Evolutionary conservation across 805 yeast species (phyloP).

Genomic region (Cyberlindnera mississippiensis): DNA sequence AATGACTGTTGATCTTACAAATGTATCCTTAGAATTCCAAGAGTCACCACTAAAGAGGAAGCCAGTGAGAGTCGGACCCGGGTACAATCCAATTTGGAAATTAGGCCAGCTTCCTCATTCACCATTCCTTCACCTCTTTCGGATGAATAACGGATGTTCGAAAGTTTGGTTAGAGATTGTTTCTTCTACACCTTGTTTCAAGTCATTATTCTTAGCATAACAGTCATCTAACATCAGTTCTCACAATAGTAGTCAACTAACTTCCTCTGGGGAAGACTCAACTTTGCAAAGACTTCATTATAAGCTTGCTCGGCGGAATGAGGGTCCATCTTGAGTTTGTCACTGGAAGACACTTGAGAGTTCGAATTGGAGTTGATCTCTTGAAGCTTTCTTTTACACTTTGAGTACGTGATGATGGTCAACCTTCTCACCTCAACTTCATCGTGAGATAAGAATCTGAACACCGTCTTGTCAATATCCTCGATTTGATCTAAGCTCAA

Average conservation of each 20-base stretch:
- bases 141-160: too few relatives aligned
- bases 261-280: conserved; percentile 41
- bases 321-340: conserved; percentile 26
- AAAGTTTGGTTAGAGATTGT: too few relatives aligned
- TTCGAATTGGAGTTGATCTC: conserved; percentile 16
- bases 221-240: too few relatives aligned
- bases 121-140: too few relatives aligned
- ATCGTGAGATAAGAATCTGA: conserved; percentile 16
- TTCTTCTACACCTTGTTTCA: background rate
- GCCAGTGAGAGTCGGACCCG: too few relatives aligned
- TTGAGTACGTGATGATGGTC: conserved; percentile 25
- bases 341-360: conserved; percentile 18
- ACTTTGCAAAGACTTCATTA: conserved; percentile 33
- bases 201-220: too few relatives aligned
- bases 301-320: conserved; percentile 25
- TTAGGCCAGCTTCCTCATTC: conserved; percentile 22
- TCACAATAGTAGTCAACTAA: conserved; percentile 43
- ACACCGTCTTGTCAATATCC: conserved; percentile 21
- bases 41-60: too few relatives aligned
- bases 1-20: too few relatives aligned
- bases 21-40: too few relatives aligned
- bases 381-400: conserved; percentile 23
- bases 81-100: conserved; percentile 4
- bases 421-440: conserved; percentile 28
- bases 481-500: conserved; percentile 17